These are phyloP conservation scores for Xylaria hypoxylon DNA, from an alignment of 2,329 filamentous ascomycete species.

Conservation along the genomic window DNA sequence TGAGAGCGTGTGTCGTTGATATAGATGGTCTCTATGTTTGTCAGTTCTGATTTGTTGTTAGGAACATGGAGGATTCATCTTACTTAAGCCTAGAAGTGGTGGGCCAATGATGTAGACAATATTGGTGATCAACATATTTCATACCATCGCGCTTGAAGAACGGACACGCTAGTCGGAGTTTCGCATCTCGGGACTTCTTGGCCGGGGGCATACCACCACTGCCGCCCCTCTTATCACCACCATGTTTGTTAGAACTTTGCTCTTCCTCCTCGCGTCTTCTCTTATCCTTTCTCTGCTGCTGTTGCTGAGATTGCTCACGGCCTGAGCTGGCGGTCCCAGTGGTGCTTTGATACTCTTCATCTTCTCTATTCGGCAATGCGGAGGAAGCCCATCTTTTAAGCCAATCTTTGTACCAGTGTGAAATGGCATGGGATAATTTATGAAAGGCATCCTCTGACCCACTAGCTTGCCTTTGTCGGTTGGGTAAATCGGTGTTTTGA, in stretches of 20 bases:
- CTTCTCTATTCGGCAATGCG: neutral
- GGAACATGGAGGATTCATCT: neutral
- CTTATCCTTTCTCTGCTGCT: neutral
- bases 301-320: neutral
- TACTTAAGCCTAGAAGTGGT: neutral
- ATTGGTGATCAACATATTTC: neutral
- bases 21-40: neutral
- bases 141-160: neutral
- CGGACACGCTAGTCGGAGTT: slow-evolving; percentile 1
- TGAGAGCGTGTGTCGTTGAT: neutral
- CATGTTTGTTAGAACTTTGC: neutral
- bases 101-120: neutral
- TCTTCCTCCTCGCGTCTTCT: neutral
- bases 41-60: neutral
- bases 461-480: neutral
- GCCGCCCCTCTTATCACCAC: neutral
- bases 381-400: neutral
- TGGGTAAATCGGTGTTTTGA: neutral
- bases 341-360: neutral
- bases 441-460: neutral
- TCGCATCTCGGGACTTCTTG: neutral
- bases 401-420: neutral
- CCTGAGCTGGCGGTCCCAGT: neutral
- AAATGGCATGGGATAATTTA: neutral
- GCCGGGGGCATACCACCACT: neutral